Base-by-base conservation (phyloP, 257 asterid species). In the Scutellaria barbata region DNA sequence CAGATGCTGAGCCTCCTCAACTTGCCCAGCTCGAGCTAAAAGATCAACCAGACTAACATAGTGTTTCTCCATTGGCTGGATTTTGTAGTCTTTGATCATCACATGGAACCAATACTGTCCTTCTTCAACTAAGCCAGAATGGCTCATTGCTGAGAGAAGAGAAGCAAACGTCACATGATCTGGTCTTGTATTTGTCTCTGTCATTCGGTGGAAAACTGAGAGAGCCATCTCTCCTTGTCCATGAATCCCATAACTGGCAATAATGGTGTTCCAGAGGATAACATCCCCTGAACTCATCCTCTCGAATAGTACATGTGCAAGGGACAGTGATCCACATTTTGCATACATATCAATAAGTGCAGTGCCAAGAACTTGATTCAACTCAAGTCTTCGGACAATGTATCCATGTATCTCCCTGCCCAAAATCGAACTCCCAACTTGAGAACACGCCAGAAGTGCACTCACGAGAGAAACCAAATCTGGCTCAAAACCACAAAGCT, bases 161-260 rank as follows among this genome's bases (percentile, higher is more conserved):
- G 96, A 82, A 59, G 98, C 90, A 83, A 92, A 92, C 45, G 98
- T 89, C 13, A 85, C 96, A 72, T 92, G 86, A 69, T 89, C 96
- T 14, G 98, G 96, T 67, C 74, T 75, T 9, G 71, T 48, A 5
- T 55, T 39, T 50, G 78, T 40, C 47, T 76, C 74, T 10, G 73
- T 75, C 96, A 92, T 85, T 63, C 56, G 77, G 16, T 56, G 76
- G 86, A 92, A 88, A 66, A 86, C 76, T 0, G 74, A 48, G n/a
- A 88, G 88, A 8, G 92, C 92, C 80, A 85, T 88, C 51, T 68
- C 69, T 42, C 96, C 96, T 40, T 74, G 73, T 52, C 98, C 96
- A 48, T 92, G 96, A 68, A 85, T 76, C 65, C 98, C 97, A 54
- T 83, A 89, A 74, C 95, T 81, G 5, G 94, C 73, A 59, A 92